Conservation (phyloP, 129 eudicot genomes). For the Logfia minima region DNA sequence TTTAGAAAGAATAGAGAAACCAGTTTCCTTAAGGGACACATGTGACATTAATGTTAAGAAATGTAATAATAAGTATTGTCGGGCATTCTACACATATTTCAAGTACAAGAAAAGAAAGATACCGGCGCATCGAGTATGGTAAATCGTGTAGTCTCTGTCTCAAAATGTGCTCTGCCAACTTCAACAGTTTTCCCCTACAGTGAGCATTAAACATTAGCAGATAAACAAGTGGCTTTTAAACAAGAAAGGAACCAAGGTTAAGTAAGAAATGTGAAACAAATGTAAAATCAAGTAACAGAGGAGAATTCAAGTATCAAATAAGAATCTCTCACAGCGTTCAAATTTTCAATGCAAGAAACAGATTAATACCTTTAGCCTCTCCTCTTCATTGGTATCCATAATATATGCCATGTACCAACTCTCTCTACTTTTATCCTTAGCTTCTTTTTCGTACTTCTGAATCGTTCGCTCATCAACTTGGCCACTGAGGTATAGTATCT, state of each 20-base stretch:
- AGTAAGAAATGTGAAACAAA: neutral
- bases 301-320: neutral
- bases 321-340: neutral
- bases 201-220: conserved; percentile 1
- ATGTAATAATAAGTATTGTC: neutral
- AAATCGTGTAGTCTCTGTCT: conserved; percentile 80
- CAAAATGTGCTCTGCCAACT: conserved; percentile 97
- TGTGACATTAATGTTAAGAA: neutral
- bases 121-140: conserved; percentile 99
- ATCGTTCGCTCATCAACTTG: conserved; percentile 97
- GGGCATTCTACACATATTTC: neutral
- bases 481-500: conserved; percentile 85
- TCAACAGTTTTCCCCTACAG: conserved; percentile 91
- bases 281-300: neutral
- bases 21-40: neutral
- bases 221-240: neutral
- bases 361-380: conserved; percentile 73
- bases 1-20: neutral
- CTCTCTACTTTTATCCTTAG: conserved; percentile 89
- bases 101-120: conserved; percentile 13
- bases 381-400: conserved; percentile 98
- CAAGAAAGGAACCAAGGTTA: neutral
- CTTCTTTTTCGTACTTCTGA: conserved; percentile 96
- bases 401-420: conserved; percentile 99
- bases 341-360: neutral